Conservation (phyloP, 306 rosid genomes). For the Corylus heterophylla region DNA sequence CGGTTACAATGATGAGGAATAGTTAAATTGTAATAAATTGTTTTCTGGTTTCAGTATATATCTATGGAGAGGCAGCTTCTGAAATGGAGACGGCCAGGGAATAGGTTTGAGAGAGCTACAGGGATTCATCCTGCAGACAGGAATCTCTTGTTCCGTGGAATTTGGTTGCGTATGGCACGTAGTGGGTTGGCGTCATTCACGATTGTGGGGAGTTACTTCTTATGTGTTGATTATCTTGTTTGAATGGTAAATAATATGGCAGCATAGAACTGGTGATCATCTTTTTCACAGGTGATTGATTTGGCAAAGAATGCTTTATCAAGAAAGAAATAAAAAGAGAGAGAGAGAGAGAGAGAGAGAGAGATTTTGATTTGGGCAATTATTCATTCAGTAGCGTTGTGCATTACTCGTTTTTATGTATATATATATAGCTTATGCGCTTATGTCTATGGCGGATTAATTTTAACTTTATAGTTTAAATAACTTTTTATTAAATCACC, state of each 20-base stretch:
- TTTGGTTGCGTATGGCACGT: slow-evolving; percentile 72
- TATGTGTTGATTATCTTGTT: slow-evolving; percentile 55
- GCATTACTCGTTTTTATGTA: too few relatives aligned
- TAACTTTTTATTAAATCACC: too few relatives aligned
- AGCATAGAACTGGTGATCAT: slow-evolving; percentile 6
- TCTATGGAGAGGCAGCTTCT: slow-evolving; percentile 75
- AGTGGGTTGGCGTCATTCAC: slow-evolving; percentile 71
- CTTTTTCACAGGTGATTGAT: not conserved
- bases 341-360: not conserved
- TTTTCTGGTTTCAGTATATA: slow-evolving; percentile 53
- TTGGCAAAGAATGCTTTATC: not conserved
- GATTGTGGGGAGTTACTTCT: slow-evolving; percentile 70
- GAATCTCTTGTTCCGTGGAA: slow-evolving; percentile 61
- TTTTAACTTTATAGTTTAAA: too few relatives aligned
- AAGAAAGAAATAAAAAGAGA: too few relatives aligned
- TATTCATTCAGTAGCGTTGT: not conserved
- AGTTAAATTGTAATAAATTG: not conserved
- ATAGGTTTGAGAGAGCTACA: slow-evolving; percentile 60
- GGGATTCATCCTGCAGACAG: slow-evolving; percentile 88
- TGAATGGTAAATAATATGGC: slow-evolving; percentile 15
- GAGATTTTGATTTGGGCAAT: not conserved
- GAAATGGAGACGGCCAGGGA: slow-evolving; percentile 74
- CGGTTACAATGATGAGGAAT: not conserved
- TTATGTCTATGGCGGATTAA: too few relatives aligned
- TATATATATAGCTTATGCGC: too few relatives aligned